Conservation (phyloP, 2,329 filamentous ascomycete genomes). For the Diaporthe destruens region DNA sequence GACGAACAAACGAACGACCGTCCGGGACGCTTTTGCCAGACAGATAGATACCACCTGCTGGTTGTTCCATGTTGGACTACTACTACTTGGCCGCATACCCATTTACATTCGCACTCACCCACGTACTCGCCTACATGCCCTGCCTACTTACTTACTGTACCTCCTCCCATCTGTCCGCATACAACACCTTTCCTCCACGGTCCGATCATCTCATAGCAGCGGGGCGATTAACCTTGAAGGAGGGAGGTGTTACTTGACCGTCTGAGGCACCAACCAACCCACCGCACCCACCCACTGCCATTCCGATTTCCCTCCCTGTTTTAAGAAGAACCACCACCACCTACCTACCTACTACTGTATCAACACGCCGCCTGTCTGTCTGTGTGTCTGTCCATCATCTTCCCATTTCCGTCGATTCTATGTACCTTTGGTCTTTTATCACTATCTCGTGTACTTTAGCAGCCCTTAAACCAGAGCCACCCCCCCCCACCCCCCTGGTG, state of each 20-base stretch:
- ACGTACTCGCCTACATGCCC: too few relatives aligned
- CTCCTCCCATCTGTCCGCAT: not conserved
- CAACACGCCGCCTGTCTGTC: not conserved
- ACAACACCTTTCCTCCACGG: not conserved
- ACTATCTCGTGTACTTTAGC: slow-evolving; percentile 1
- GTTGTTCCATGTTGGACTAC: too few relatives aligned
- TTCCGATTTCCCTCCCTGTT: not conserved
- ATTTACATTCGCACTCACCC: too few relatives aligned
- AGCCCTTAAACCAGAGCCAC: not conserved
- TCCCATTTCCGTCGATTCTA: not conserved
- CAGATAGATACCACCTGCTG: too few relatives aligned
- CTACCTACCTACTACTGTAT: not conserved
- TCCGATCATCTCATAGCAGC: not conserved
- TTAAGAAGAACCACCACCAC: not conserved
- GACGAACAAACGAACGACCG: not conserved
- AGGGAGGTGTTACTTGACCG: not conserved
- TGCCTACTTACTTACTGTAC: too few relatives aligned
- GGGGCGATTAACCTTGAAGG: too few relatives aligned
- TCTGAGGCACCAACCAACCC: not conserved
- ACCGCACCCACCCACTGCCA: not conserved
- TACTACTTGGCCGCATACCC: not conserved
- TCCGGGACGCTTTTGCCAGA: too few relatives aligned
- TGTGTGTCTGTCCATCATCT: not conserved
- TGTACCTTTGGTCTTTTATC: not conserved
- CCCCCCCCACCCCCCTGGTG: not conserved